Evolutionary conservation across 345 rosid species (phyloP), one percentile per base, ranked within the genome.

Genomic region (Nasturtium officinale): DNA sequence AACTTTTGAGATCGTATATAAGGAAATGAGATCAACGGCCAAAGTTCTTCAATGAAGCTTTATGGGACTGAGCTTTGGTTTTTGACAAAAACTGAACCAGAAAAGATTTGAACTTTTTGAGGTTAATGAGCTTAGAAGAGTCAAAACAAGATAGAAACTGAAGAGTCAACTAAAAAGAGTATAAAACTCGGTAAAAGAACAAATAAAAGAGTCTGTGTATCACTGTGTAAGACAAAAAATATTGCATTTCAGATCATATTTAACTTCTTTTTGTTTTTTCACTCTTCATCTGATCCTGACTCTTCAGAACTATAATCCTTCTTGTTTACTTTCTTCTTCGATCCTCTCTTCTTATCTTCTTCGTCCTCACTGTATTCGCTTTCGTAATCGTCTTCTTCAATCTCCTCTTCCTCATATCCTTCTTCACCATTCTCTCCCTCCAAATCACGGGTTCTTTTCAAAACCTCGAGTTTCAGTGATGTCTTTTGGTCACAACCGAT

Each of bases 351-450:
- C 51, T 88, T 87, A 18, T 85, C 96, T 46, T 83, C 93, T 75
- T 94, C 99, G 0, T 90, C 98, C 61, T 90, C 96, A 38, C 96
- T 87, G 82, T 91, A 91, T 73, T 91, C 97, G 9, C 97, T 89
- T 80, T 91, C 98, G 5, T 91, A 89, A 51, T 89, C 98, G 80
- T 89, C 99, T 54, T 95, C 96, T 26, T 90, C 92, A 28, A 54
- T 64, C 80, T 90, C 98, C 76, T 91, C 96, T 5, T 67, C 78
- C 65, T 90, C 99, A 26, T 81, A 28, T 35, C 92, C 98, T 20
- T 88, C 97, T 55, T 87, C 99, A 61, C 79, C 80, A n/a, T 72
- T 13, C 7, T 83, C 82, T 50, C 88, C 93, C 69, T 91, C 97
- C 29, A 77, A 47, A 32, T 87, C 91, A 21, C 96, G 83, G 12